A percentile compares a stretch with the other conserved stretches of the same genome.
Evolutionary conservation across 768 basidiomycete species (phyloP).

Genomic region (Cystobasidium ongulense): DNA sequence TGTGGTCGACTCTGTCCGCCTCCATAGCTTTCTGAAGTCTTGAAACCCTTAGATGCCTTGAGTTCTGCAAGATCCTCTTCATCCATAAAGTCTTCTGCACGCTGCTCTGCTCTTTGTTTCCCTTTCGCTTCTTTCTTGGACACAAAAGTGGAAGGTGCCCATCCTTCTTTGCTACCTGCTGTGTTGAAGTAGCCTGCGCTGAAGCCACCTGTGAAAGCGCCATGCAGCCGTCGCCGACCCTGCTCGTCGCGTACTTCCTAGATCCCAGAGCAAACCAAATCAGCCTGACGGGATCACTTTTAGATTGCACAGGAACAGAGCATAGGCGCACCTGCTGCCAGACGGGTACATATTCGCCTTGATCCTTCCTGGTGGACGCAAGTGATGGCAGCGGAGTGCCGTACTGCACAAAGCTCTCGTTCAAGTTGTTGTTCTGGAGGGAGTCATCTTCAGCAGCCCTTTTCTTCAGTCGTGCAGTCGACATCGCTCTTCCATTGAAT

Average conservation of each 20-base stretch:
- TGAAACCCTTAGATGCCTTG: conserved; percentile 68
- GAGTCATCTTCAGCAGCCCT: conserved; percentile 66
- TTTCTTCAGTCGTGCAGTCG: conserved; percentile 57
- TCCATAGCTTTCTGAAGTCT: conserved; percentile 41
- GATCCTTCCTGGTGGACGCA: conserved; percentile 72
- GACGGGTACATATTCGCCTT: conserved; percentile 85
- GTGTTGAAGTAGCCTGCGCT: conserved; percentile 95
- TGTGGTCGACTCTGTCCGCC: neutral
- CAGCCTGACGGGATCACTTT: conserved; percentile 35
- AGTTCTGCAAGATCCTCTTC: conserved; percentile 87
- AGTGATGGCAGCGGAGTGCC: conserved; percentile 89
- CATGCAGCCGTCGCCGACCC: conserved; percentile 83
- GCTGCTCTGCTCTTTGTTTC: conserved; percentile 42
- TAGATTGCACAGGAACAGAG: conserved; percentile 47
- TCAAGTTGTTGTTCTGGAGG: conserved; percentile 59
- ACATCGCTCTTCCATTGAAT: neutral
- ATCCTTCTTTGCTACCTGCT: conserved; percentile 98
- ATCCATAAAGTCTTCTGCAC: conserved; percentile 96
- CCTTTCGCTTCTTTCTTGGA: conserved; percentile 49
- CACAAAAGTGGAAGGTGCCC: conserved; percentile 84
- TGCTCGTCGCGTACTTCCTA: conserved; percentile 96
- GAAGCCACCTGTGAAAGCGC: conserved; percentile 97
- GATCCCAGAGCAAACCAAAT: conserved; percentile 68
- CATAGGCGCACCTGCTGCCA: conserved; percentile 79
- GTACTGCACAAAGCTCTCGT: conserved; percentile 79